A percentile compares a stretch with the other conserved stretches of the same genome.
phyloP scores from a whole-genome alignment of 352 stramenopile species.

The Thalassiosira mediterranea region DNA sequence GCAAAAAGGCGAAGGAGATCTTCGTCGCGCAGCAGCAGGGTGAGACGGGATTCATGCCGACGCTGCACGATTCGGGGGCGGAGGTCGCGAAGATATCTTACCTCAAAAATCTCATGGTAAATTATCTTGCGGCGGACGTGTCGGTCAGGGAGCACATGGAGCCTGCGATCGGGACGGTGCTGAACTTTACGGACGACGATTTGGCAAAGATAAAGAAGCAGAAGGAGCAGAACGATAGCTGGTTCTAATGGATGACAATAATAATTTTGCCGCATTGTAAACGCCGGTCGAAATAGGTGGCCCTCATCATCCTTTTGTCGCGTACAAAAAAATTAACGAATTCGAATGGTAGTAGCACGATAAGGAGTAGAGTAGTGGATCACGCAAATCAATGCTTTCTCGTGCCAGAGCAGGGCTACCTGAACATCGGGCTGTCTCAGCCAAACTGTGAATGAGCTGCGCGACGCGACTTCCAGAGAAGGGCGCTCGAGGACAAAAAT shows the following conservation, averaged over 20 bases:
- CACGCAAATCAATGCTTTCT: no score
- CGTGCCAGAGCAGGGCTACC: no score
- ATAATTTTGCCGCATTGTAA: no score
- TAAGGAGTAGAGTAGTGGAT: no score
- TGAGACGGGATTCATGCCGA: conserved; percentile 50
- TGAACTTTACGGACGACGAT: conserved; percentile 79
- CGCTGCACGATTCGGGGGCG: conserved; percentile 43
- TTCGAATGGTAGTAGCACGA: no score
- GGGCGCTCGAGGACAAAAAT: no score
- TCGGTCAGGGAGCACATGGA: conserved; percentile 80
- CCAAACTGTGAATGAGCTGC: no score
- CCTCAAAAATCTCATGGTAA: conserved; percentile 83
- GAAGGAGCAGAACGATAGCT: conserved; percentile 66
- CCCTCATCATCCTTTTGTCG: no score
- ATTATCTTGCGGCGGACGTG: conserved; percentile 77
- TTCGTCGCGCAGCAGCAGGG: conserved; percentile 76
- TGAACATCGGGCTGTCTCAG: no score
- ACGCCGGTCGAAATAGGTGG: no score
- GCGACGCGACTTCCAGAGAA: no score
- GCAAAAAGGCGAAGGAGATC: conserved; percentile 85
- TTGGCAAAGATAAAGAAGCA: conserved; percentile 74
- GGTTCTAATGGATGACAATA: conserved; percentile 34
- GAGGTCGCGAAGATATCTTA: conserved; percentile 72
- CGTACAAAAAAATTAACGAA: no score
- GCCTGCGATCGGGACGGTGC: conserved; percentile 75